phyloP scores from a whole-genome alignment of 352 stramenopile species.

The Peronospora destructor region DNA sequence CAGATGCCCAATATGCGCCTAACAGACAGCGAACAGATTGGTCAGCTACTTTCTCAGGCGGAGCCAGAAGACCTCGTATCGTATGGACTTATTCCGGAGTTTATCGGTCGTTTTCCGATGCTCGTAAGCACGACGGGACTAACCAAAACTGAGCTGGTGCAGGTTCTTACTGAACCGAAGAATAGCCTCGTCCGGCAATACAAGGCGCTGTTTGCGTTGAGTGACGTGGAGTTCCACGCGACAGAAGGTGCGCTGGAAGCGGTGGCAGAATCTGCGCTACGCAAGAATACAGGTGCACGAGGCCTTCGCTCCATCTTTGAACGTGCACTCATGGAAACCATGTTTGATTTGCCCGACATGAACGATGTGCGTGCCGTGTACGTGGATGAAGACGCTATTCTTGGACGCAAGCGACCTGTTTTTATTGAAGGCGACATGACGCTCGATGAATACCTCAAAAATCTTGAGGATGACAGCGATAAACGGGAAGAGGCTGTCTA shows the following conservation, averaged over 20 bases:
- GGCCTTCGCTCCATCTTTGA: conserved; percentile 94
- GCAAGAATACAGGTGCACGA: conserved; percentile 93
- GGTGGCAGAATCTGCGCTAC: conserved; percentile 89
- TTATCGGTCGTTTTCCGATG: conserved; percentile 95
- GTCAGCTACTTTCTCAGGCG: conserved; percentile 87
- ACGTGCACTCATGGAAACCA: conserved; percentile 92
- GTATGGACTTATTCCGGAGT: conserved; percentile 98
- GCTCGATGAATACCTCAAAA: conserved; percentile 70
- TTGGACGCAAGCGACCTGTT: conserved; percentile 86
- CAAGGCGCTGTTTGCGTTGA: conserved; percentile 93
- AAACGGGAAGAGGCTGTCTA: conserved; percentile 55
- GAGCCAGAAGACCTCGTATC: conserved; percentile 94
- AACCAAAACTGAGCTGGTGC: conserved; percentile 87
- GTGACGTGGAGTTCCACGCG: conserved; percentile 94
- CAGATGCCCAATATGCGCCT: conserved; percentile 84
- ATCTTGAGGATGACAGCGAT: conserved; percentile 51
- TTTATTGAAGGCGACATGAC: conserved; percentile 71
- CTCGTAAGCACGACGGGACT: conserved; percentile 93
- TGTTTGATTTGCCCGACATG: conserved; percentile 93
- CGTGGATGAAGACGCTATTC: conserved; percentile 89
- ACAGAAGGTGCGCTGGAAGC: conserved; percentile 92
- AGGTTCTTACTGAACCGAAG: conserved; percentile 95
- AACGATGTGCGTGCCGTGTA: conserved; percentile 90
- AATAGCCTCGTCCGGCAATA: conserved; percentile 98
- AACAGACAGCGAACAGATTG: conserved; percentile 78